phyloP scores from a whole-genome alignment of 495 filamentous ascomycete species.

The Penicillium paradoxum region DNA sequence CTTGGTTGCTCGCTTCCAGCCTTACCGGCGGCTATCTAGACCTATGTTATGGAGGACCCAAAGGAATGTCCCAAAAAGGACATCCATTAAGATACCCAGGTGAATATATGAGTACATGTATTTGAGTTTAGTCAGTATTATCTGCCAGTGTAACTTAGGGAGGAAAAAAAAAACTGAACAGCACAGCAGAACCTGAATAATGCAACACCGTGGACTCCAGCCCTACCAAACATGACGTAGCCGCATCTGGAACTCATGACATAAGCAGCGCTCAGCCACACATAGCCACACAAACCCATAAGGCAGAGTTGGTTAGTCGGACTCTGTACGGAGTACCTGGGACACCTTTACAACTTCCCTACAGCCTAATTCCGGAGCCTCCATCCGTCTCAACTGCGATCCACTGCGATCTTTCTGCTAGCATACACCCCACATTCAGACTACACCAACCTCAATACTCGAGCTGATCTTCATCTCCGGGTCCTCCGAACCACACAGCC shows the following conservation, averaged over 20 bases:
- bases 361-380: neutral
- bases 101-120: too few species aligned
- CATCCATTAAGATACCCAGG: too few species aligned
- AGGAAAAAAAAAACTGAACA: neutral
- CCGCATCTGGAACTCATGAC: constrained; percentile 13
- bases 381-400: neutral
- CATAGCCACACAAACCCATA: neutral
- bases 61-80: neutral
- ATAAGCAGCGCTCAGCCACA: constrained; percentile 13
- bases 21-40: neutral
- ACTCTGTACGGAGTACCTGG: neutral
- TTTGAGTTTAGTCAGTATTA: neutral
- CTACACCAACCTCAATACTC: neutral
- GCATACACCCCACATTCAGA: neutral
- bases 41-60: neutral
- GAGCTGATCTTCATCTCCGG: neutral
- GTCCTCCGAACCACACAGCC: constrained; percentile 13
- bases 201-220: neutral
- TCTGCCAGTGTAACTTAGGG: neutral
- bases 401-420: neutral
- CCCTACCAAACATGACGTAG: constrained; percentile 20
- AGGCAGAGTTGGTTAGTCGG: neutral
- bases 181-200: neutral
- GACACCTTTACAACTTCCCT: neutral
- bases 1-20: neutral